Base-by-base conservation (phyloP, 2,329 filamentous ascomycete genomes). In the Aureobasidium sp. region DNA sequence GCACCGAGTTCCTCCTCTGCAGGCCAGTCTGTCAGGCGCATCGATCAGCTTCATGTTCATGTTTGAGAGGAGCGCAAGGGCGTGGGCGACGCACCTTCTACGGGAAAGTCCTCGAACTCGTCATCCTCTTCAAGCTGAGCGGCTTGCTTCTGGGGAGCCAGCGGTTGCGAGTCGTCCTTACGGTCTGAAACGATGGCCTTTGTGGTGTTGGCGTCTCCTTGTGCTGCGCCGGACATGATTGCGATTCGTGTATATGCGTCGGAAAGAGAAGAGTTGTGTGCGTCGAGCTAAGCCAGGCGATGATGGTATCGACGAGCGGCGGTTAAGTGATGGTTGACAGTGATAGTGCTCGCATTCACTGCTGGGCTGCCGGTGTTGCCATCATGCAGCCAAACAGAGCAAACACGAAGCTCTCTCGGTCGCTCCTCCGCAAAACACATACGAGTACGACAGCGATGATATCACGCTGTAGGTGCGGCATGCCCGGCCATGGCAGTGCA, bases 81-180 rank as follows among this genome's bases (percentile, higher is more conserved):
- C 5, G 39, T 3, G 8, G 0, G 13, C 2, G 10, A 50, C 46
- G 3, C 78, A 96, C 94, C 92, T 78, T 99, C 93, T 62, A 96
- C 89, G 29, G 94, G 94, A 72, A 99, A 99, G 76, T 99, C 94
- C 75, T 99, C 94, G 71, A 99, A 99, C 79, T 99, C 94, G 76
- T 99, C 94, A 73, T 99, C 94, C 75, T 99, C 94, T 76, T 96
- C 94, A 32, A 97, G 83, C 63, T 89, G 84, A 37, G 87, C 79
- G 61, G 81, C 76, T 63, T 85, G 80, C 75, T 88, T 88, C 72
- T 86, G 80, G 71, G 85, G 79, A 67, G 81, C 79, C 68, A 81
- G 78, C 63, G 76, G 80, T 71, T 77, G 79, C 64, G 74, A 70
- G 39, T 77, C 72, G 67, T 77, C 66, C 57, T 71, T 72, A 59